Evolutionary conservation across 192 early-diverging fungal genomes (phyloP).

Genomic region (Linderina pennispora): DNA sequence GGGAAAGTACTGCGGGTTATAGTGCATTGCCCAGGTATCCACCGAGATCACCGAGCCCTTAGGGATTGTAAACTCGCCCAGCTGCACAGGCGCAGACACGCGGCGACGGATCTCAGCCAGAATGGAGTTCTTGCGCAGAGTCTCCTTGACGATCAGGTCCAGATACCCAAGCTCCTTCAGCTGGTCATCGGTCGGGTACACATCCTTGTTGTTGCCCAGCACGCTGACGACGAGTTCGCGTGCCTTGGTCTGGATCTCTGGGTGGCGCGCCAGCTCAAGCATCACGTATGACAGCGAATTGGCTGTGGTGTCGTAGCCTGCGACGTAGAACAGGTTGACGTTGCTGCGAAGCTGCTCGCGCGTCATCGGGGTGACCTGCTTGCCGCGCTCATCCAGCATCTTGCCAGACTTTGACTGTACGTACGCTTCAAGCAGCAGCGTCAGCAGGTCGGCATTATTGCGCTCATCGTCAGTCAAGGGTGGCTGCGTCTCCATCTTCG

Average conservation of each 20-base stretch:
- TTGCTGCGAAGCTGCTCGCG: slow-evolving; percentile 47
- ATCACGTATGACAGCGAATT: slow-evolving; percentile 49
- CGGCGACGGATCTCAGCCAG: slow-evolving; percentile 41
- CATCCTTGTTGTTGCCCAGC: slow-evolving; percentile 49
- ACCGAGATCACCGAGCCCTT: slow-evolving; percentile 36
- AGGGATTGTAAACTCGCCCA: slow-evolving; percentile 34
- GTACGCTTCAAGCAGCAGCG: slow-evolving; percentile 51
- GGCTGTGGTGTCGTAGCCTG: slow-evolving; percentile 55
- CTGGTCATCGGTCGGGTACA: slow-evolving; percentile 47
- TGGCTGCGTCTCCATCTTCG: slow-evolving; percentile 25
- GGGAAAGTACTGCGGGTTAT: slow-evolving; percentile 39
- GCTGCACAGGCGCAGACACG: slow-evolving; percentile 30
- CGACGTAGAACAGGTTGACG: slow-evolving; percentile 49
- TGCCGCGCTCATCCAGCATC: slow-evolving; percentile 36
- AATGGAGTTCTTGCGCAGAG: slow-evolving; percentile 43
- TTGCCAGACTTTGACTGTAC: slow-evolving; percentile 35
- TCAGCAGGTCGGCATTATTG: slow-evolving; percentile 48
- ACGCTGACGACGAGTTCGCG: slow-evolving; percentile 48
- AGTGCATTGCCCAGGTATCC: slow-evolving; percentile 44
- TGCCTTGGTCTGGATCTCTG: slow-evolving; percentile 51
- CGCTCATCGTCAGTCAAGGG: slow-evolving; percentile 38
- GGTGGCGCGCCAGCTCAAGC: slow-evolving; percentile 38
- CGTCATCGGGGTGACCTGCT: slow-evolving; percentile 33
- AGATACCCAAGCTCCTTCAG: slow-evolving; percentile 49
- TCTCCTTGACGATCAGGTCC: slow-evolving; percentile 49